Conservation (phyloP, 2,329 filamentous ascomycete genomes). For the Sclerotinia minor region DNA sequence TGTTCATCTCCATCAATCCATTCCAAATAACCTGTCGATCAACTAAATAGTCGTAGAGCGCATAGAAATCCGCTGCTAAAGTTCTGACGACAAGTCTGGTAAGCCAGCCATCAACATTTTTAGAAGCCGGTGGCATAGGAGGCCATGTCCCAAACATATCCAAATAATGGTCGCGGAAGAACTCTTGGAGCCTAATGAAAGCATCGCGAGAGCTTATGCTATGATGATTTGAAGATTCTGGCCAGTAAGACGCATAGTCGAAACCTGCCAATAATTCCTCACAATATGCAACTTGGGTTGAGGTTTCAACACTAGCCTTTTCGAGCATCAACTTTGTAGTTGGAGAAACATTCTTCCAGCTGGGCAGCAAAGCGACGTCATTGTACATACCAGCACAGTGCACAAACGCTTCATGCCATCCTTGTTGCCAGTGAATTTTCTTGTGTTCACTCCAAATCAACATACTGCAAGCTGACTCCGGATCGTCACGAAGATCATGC, state of each 20-base stretch:
- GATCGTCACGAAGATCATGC: constrained; percentile 63
- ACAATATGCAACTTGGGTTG: constrained; percentile 61
- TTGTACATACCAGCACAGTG: constrained; percentile 66
- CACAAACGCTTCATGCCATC: constrained; percentile 66
- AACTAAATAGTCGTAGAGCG: constrained; percentile 70
- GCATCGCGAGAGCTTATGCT: constrained; percentile 45
- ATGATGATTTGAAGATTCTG: constrained; percentile 40
- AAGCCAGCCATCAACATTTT: constrained; percentile 58
- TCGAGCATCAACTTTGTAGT: constrained; percentile 65
- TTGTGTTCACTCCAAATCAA: constrained; percentile 66
- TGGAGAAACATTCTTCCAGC: constrained; percentile 59
- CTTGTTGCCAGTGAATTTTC: constrained; percentile 61
- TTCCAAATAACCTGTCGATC: constrained; percentile 68
- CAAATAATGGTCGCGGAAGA: constrained; percentile 60
- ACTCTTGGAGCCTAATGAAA: constrained; percentile 60
- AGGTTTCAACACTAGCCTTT: constrained; percentile 59
- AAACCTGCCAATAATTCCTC: constrained; percentile 63
- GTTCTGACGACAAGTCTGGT: constrained; percentile 56
- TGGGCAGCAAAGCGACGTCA: constrained; percentile 51
- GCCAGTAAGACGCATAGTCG: constrained; percentile 63
- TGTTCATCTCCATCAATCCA: constrained; percentile 58
- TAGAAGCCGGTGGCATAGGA: constrained; percentile 45
- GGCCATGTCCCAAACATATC: constrained; percentile 63
- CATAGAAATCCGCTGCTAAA: constrained; percentile 66
- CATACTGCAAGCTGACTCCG: constrained; percentile 59